Base-by-base conservation (phyloP, 2,329 filamentous ascomycete genomes). In the Biscogniauxia sp. region DNA sequence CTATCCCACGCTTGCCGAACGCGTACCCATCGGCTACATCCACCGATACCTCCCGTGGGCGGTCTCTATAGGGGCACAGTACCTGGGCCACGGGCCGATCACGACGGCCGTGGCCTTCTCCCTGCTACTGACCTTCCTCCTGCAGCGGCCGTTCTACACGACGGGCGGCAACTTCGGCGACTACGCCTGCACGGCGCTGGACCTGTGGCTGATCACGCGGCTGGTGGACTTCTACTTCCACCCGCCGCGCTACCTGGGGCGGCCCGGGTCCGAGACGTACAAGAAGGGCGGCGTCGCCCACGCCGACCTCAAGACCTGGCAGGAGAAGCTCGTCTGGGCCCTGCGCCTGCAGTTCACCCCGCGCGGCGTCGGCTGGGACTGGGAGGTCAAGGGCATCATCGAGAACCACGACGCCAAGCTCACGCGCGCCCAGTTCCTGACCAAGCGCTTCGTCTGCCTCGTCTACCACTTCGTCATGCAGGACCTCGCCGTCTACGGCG, bases 341-440 rank as follows among this genome's bases (percentile, higher is more conserved):
- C 5, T 59, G 1, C 51, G 61, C 20, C 25, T 64, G 28, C 23
- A 55, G 13, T 26, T 49, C 13, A 57, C 62, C 1, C 26, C 53
- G 52, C 60, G 64, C 23, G 64, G 64, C 8, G 57, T 66, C 37
- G 62, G 64, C 1, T 66, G 64, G 64, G 51, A 64, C 37, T 66
- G 64, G 64, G 53, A 60, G 51, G 64, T 66, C 5, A 66, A 66
- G 45, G 56, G 59, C 50, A 60, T 64, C 25, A 58, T 62, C 32
- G 51, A 20, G 15, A 56, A 63, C 52, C 54, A 57, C 9, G 51
- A 37, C 1, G 56, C 56, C 17, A 19, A 57, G 9, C 53, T 17
- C n/a, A 3, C 61, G 3, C 61, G 57, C 4, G 41, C 56, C 19
- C 32, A 37, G 26, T 63, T 65, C 23, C 59, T 60, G 17, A 20